phyloP scores from a whole-genome alignment of 768 basidiomycete species.

The Kwoniella europaea region DNA sequence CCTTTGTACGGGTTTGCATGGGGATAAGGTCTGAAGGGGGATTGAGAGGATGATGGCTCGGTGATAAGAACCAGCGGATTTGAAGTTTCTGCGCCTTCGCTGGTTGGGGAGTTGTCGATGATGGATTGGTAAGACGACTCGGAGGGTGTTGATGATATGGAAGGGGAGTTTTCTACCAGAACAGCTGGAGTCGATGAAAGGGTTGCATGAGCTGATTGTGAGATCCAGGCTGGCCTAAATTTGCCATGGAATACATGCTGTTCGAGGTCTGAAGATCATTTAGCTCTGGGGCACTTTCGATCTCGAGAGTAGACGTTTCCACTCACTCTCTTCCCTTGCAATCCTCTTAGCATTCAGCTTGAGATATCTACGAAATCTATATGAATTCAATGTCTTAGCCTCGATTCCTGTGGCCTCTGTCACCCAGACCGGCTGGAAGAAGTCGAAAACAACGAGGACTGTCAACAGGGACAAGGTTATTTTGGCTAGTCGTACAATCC shows the following conservation, averaged over 20 bases:
- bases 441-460: neutral
- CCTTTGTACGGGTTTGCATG: constrained; percentile 8
- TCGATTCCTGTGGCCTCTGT: neutral
- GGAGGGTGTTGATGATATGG: neutral
- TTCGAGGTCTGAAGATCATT: neutral
- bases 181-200: neutral
- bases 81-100: neutral
- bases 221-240: too few species aligned
- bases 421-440: constrained; percentile 5
- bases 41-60: constrained; percentile 1
- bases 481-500: neutral
- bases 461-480: neutral
- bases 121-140: neutral
- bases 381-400: neutral
- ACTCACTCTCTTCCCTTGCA: neutral
- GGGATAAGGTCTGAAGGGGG: neutral
- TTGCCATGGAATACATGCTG: neutral
- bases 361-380: neutral
- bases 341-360: neutral
- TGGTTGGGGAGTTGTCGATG: neutral
- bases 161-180: neutral
- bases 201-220: too few species aligned
- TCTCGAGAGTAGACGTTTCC: neutral
- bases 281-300: neutral
- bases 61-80: neutral